A percentile compares a stretch with the other conserved stretches of the same genome.
These are phyloP conservation scores for Colletotrichum orchidophilum DNA, from an alignment of 2,329 filamentous ascomycete species.

Conservation along the genomic window DNA sequence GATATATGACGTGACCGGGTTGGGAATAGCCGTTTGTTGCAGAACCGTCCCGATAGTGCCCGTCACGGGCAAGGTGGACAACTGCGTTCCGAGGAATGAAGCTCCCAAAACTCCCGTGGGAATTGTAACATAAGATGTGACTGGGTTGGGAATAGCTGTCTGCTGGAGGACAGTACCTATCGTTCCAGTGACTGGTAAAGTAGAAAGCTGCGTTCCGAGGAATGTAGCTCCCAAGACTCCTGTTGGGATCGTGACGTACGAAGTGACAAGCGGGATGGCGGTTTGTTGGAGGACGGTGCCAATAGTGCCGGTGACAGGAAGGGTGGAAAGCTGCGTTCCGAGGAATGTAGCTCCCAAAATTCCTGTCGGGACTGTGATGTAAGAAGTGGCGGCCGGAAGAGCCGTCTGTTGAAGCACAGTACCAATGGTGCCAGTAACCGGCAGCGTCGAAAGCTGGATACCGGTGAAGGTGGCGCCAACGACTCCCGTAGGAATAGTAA, in stretches of 20 bases:
- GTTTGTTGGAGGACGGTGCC: not conserved
- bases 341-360: not conserved
- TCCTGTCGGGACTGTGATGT: not conserved
- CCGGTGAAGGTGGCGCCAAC: slow-evolving; percentile 3
- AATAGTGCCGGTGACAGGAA: not conserved
- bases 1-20: not conserved
- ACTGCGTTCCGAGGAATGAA: not conserved
- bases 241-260: not conserved
- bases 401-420: not conserved
- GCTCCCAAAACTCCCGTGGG: not conserved
- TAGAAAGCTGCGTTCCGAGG: not conserved
- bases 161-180: not conserved
- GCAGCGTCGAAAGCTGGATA: not conserved
- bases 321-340: not conserved
- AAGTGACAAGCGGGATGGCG: not conserved
- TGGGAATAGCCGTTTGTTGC: not conserved
- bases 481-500: slow-evolving; percentile 1
- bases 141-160: not conserved
- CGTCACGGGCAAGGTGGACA: not conserved
- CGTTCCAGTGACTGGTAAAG: not conserved
- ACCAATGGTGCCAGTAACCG: not conserved
- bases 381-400: not conserved
- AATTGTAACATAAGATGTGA: not conserved
- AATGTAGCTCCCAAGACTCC: not conserved
- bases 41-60: not conserved